Conservation (phyloP, 2,329 filamentous ascomycete genomes). For the Didymella pomorum region DNA sequence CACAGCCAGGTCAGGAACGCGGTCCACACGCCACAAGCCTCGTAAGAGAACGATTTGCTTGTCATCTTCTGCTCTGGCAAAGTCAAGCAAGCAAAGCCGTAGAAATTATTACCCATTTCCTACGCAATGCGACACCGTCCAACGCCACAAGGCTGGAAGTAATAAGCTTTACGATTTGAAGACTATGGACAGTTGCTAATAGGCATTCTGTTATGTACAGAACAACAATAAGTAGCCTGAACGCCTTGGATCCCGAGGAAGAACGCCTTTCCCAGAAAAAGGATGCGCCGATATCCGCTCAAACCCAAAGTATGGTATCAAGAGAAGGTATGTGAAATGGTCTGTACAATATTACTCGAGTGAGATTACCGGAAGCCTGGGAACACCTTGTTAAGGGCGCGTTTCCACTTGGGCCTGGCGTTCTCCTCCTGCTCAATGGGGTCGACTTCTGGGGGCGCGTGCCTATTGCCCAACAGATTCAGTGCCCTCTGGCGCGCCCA, state of each 20-base stretch:
- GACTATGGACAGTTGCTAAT: no score
- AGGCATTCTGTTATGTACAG: no score
- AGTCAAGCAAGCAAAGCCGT: no score
- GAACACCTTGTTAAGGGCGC: constrained; percentile 44
- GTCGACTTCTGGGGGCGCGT: constrained; percentile 24
- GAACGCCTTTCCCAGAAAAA: not conserved
- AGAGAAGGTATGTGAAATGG: not conserved
- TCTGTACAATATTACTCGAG: not conserved
- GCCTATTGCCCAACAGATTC: constrained; percentile 51
- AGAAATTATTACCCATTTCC: no score
- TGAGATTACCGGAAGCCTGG: constrained; percentile 40
- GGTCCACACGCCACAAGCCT: no score
- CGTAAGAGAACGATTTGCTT: no score
- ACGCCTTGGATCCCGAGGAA: not conserved
- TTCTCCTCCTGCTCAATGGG: constrained; percentile 23
- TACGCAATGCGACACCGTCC: no score
- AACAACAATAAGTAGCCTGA: no score
- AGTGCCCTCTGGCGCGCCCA: constrained; percentile 57
- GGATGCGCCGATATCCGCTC: not conserved
- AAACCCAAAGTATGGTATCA: constrained; percentile 4
- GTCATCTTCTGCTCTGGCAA: no score
- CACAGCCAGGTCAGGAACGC: no score
- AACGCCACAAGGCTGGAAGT: no score
- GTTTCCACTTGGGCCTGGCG: constrained; percentile 39
- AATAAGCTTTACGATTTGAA: no score